These are phyloP conservation scores for Leccinum rimulosum DNA, from an alignment of 768 basidiomycete genomes.

Conservation along the genomic window DNA sequence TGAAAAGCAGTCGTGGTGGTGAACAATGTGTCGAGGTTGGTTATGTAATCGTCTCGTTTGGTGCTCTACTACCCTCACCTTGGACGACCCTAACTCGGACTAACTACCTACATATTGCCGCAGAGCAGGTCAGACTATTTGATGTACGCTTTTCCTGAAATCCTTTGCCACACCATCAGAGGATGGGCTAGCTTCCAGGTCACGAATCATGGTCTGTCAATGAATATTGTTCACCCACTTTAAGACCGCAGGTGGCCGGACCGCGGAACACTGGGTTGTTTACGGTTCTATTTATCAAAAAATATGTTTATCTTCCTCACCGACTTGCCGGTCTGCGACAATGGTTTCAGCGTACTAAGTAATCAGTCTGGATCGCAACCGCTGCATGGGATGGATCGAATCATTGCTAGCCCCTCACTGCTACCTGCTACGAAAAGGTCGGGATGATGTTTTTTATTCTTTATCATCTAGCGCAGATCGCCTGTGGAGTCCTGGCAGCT, in stretches of 20 bases:
- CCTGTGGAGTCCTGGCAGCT: slow-evolving; percentile 3
- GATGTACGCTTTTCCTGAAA: not conserved
- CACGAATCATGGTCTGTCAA: not conserved
- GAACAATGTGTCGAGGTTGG: not conserved
- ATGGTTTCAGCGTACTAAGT: not conserved
- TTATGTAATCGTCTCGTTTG: slow-evolving; percentile 15
- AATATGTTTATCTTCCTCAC: not conserved
- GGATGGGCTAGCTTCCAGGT: not conserved
- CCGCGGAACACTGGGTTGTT: not conserved
- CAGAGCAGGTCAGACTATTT: not conserved
- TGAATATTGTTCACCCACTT: not conserved
- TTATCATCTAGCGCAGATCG: slow-evolving; percentile 19
- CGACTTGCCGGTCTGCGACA: slow-evolving; percentile 7
- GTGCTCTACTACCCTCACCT: not conserved
- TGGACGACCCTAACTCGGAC: not conserved
- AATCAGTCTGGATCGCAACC: slow-evolving; percentile 8
- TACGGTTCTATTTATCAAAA: not conserved
- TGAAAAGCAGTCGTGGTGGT: not conserved
- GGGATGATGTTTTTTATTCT: slow-evolving; percentile 9
- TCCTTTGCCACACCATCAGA: not conserved
- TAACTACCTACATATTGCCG: not conserved
- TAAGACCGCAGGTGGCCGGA: not conserved
- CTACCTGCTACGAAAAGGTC: not conserved
- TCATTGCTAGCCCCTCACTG: not conserved
- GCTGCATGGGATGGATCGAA: not conserved